Evolutionary conservation across 2,329 filamentous ascomycete species (phyloP).

Genomic region (Chaetothyriales sp.): DNA sequence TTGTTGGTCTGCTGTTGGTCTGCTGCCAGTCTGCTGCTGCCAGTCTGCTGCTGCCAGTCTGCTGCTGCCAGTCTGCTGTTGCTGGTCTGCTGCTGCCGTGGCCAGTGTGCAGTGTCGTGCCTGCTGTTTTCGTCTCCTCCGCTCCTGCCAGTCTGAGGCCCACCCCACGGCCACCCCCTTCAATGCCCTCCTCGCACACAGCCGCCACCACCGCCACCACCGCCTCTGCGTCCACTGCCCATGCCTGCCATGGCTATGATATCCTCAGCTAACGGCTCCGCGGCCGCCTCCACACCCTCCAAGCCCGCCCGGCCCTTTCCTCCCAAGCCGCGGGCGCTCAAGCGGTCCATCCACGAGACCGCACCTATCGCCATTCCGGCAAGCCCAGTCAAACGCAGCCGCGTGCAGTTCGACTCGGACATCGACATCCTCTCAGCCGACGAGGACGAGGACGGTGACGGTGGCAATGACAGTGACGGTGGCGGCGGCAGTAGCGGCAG

Average conservation of each 20-base stretch:
- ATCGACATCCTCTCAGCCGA: constrained; percentile 22
- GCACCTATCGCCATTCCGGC: constrained; percentile 15
- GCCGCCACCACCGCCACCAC: no score
- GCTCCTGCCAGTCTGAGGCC: neutral
- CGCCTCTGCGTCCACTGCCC: neutral
- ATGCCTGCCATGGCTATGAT: neutral
- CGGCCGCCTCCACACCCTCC: neutral
- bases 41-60: no score
- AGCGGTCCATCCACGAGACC: constrained; percentile 17
- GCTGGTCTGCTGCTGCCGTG: no score
- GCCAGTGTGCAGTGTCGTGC: neutral
- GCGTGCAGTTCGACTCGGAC: constrained; percentile 31
- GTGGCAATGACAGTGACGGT: neutral
- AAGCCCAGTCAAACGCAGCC: constrained; percentile 28
- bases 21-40: no score
- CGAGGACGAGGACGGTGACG: constrained; percentile 13
- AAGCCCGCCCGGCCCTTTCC: constrained; percentile 7
- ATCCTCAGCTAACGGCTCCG: neutral
- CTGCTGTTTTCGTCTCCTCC: neutral
- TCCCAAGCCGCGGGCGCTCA: constrained; percentile 11
- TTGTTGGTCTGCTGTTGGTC: no score
- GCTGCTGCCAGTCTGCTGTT: no score
- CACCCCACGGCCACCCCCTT: neutral
- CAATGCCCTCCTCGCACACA: neutral
- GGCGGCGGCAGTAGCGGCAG: neutral